These are phyloP conservation scores for Yamadazyma epiphylla DNA, from an alignment of 1,139 yeast species.

Conservation along the genomic window DNA sequence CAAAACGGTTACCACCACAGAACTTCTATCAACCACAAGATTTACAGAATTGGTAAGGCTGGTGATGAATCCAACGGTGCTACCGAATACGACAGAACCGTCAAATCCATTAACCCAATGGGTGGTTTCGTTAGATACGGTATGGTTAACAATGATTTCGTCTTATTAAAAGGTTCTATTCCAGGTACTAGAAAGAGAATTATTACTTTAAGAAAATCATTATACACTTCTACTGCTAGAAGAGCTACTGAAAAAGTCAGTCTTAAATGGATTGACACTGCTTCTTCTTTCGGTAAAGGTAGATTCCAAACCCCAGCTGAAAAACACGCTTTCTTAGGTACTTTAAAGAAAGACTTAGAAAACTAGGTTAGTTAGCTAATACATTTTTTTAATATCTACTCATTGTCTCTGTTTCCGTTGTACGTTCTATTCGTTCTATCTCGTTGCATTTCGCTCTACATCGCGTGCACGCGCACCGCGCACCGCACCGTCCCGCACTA, in stretches of 20 bases:
- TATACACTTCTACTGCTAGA: slow-evolving; percentile 97
- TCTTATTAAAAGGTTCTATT: slow-evolving; percentile 96
- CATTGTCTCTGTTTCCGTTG: not conserved
- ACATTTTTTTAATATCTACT: not conserved
- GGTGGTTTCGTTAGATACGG: slow-evolving; percentile 99
- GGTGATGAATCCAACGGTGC: slow-evolving; percentile 93
- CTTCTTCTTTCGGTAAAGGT: slow-evolving; percentile 99
- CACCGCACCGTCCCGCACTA: too few species aligned
- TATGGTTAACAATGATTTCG: slow-evolving; percentile 94
- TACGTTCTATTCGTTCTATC: too few species aligned
- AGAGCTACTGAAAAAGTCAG: slow-evolving; percentile 93
- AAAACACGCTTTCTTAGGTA: slow-evolving; percentile 99
- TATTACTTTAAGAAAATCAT: slow-evolving; percentile 97
- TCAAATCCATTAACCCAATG: slow-evolving; percentile 99
- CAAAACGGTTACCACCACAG: slow-evolving; percentile 99
- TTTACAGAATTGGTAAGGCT: slow-evolving; percentile 98
- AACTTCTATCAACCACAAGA: slow-evolving; percentile 99
- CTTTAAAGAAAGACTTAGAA: slow-evolving; percentile 90
- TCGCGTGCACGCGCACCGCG: too few species aligned
- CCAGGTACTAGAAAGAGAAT: slow-evolving; percentile 99
- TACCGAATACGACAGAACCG: slow-evolving; percentile 98
- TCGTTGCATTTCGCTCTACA: too few species aligned
- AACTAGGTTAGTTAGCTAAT: slow-evolving; percentile 14
- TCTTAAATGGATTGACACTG: slow-evolving; percentile 99
- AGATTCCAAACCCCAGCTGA: slow-evolving; percentile 99